Percentiles rank a stretch among this genome's conserved stretches.
phyloP scores from a whole-genome alignment of 345 rosid genomes.

The Murraya koenigii region DNA sequence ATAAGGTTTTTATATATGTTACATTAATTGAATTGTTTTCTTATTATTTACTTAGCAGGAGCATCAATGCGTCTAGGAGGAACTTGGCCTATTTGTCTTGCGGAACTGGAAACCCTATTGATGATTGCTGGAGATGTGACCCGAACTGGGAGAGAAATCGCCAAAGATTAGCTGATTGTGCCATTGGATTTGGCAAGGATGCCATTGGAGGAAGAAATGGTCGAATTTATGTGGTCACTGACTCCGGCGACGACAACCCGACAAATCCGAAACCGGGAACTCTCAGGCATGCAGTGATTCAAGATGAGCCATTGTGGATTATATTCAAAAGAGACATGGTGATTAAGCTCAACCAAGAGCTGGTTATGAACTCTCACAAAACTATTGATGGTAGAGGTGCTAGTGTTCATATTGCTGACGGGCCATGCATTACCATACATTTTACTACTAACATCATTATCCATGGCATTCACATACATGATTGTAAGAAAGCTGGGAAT shows the following conservation, averaged over 20 bases:
- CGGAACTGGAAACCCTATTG: slow-evolving; percentile 67
- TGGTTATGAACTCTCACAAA: slow-evolving; percentile 64
- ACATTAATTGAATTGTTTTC: too few relatives aligned
- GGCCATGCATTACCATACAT: slow-evolving; percentile 77
- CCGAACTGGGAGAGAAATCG: slow-evolving; percentile 73
- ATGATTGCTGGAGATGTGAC: slow-evolving; percentile 82
- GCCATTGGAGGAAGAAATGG: slow-evolving; percentile 72
- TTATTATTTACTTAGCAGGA: slow-evolving; percentile 25
- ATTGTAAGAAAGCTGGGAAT: slow-evolving; percentile 50
- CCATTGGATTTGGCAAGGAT: slow-evolving; percentile 71
- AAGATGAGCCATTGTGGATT: slow-evolving; percentile 77
- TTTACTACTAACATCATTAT: slow-evolving; percentile 62
- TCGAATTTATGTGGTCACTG: slow-evolving; percentile 58
- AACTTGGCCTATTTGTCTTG: slow-evolving; percentile 59
- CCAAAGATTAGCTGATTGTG: slow-evolving; percentile 63
- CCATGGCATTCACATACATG: slow-evolving; percentile 71
- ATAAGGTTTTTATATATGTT: too few relatives aligned
- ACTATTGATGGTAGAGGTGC: slow-evolving; percentile 83
- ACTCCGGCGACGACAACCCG: slow-evolving; percentile 51
- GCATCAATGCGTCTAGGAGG: slow-evolving; percentile 74
- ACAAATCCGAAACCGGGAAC: slow-evolving; percentile 70
- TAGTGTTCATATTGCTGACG: slow-evolving; percentile 66
- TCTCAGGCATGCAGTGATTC: slow-evolving; percentile 64
- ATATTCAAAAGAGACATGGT: slow-evolving; percentile 78
- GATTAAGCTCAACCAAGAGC: slow-evolving; percentile 54